These are phyloP conservation scores for Saccharomyces eubayanus DNA, from an alignment of 805 yeast species.

Conservation along the genomic window DNA sequence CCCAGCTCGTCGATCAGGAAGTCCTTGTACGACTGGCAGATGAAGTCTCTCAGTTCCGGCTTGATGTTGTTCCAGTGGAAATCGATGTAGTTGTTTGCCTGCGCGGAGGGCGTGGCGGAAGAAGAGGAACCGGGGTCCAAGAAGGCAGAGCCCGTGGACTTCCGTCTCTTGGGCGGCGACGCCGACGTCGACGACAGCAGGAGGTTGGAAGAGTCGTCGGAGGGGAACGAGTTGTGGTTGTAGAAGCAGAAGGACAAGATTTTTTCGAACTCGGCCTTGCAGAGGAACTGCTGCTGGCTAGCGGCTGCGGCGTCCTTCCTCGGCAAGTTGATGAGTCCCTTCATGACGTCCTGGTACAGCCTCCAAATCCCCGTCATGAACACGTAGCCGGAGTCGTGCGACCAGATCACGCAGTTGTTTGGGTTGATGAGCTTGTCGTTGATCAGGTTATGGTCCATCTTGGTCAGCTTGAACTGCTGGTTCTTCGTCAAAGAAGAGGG, in stretches of 20 bases:
- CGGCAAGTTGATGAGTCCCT: slow-evolving; percentile 17
- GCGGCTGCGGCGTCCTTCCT: neutral
- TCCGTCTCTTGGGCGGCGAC: neutral
- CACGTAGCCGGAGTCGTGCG: slow-evolving; percentile 73
- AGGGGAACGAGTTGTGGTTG: neutral
- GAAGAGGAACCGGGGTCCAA: neutral
- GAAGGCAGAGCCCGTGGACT: neutral
- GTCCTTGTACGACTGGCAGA: slow-evolving; percentile 11
- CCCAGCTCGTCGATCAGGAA: slow-evolving; percentile 8
- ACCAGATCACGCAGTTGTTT: slow-evolving; percentile 78
- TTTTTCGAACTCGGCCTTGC: slow-evolving; percentile 15
- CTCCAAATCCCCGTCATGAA: slow-evolving; percentile 88
- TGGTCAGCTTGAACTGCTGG: slow-evolving; percentile 26
- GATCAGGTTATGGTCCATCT: slow-evolving; percentile 16
- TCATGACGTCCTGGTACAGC: slow-evolving; percentile 31
- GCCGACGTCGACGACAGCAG: neutral
- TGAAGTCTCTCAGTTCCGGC: slow-evolving; percentile 11
- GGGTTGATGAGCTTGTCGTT: slow-evolving; percentile 20
- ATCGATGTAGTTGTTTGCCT: slow-evolving; percentile 18
- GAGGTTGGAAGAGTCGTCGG: neutral
- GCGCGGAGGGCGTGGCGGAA: neutral
- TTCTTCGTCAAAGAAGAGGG: slow-evolving; percentile 21
- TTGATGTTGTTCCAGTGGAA: slow-evolving; percentile 28
- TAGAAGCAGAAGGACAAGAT: slow-evolving; percentile 17
- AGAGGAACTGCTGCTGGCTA: slow-evolving; percentile 3